Evolutionary conservation across 2,329 filamentous ascomycete species (phyloP), one percentile per base, ranked within the genome.

Genomic region (Metarhizium anisopliae): DNA sequence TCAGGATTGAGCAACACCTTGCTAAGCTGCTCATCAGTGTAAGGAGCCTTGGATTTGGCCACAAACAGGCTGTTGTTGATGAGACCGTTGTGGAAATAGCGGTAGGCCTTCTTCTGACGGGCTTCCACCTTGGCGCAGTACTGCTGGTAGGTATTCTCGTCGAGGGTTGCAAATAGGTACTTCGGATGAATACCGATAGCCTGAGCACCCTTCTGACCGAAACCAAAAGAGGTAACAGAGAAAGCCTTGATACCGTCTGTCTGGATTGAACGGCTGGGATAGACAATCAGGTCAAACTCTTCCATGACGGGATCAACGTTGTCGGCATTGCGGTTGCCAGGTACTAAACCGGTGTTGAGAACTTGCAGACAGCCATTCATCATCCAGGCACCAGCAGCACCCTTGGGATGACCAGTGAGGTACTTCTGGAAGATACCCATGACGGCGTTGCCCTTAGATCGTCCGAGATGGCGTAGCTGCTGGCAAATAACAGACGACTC

Each of bases 341-440:
- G 94, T 29, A 99, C 93, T 52, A 99, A 79, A 68, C 94, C 94
- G 53, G 82, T 87, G 79, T 97, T 95, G 65, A 99, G 83, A 50
- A 96, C 90, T 73, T 99, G 94, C 70, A 99, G 78, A 72, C 90
- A 94, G 62, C 94, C 94, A 79, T 99, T 99, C 82, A 99, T 86
- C 94, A 99, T 99, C 92, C 94, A 99, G 51, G 93, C 94, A 79
- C 94, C 94, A 58, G 94, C 94, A 66, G 94, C 93, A 86, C 94
- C 94, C 85, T 99, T 99, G 67, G 94, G 94, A 72, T 99, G 94
- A 73, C 94, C 94, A 55, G 95, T 99, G 59, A 99, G 85, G 73
- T 95, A 97, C 76, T 99, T 99, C 77, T 99, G 94, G 88, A 97
- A 99, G 71, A 99, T 92, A 78, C 92, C 94, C 61, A 97, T 76